Evolutionary conservation across 768 basidiomycete species (phyloP).

Genomic region (Lactarius pseudohatsudake): DNA sequence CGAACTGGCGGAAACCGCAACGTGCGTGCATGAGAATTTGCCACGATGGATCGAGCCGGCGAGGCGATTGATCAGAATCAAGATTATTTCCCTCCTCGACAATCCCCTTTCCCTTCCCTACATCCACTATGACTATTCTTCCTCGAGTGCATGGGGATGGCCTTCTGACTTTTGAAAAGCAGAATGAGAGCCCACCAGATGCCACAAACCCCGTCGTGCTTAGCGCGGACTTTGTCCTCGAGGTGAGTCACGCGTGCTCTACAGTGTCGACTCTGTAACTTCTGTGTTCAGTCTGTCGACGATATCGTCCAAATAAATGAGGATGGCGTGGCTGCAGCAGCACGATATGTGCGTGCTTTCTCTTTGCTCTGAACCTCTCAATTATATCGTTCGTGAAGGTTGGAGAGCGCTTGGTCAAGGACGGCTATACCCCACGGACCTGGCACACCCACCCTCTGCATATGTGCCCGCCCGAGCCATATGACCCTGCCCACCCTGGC

Average conservation of each 20-base stretch:
- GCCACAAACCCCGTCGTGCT: slow-evolving; percentile 25
- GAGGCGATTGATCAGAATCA: not conserved
- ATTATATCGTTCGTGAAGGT: slow-evolving; percentile 47
- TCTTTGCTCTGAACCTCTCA: not conserved
- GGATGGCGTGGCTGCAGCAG: slow-evolving; percentile 27
- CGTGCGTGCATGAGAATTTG: slow-evolving; percentile 1
- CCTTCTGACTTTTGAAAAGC: slow-evolving; percentile 10
- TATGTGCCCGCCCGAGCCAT: slow-evolving; percentile 66
- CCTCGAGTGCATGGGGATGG: slow-evolving; percentile 11
- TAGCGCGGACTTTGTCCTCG: slow-evolving; percentile 29
- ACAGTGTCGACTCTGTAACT: not conserved
- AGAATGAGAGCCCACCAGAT: slow-evolving; percentile 5
- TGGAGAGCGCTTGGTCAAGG: slow-evolving; percentile 51
- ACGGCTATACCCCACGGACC: slow-evolving; percentile 74
- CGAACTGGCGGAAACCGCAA: not conserved
- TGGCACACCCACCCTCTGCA: slow-evolving; percentile 81
- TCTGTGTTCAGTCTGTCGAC: slow-evolving; percentile 29
- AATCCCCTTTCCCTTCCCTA: not conserved
- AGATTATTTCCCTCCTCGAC: not conserved
- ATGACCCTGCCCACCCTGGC: slow-evolving; percentile 51
- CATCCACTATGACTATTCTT: slow-evolving; percentile 23
- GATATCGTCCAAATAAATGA: slow-evolving; percentile 31
- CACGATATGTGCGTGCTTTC: slow-evolving; percentile 23
- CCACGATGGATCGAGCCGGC: not conserved
- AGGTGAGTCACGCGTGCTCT: slow-evolving; percentile 14